Evolutionary conservation across 768 basidiomycete species (phyloP).

Genomic region (Mycena chlorophos): DNA sequence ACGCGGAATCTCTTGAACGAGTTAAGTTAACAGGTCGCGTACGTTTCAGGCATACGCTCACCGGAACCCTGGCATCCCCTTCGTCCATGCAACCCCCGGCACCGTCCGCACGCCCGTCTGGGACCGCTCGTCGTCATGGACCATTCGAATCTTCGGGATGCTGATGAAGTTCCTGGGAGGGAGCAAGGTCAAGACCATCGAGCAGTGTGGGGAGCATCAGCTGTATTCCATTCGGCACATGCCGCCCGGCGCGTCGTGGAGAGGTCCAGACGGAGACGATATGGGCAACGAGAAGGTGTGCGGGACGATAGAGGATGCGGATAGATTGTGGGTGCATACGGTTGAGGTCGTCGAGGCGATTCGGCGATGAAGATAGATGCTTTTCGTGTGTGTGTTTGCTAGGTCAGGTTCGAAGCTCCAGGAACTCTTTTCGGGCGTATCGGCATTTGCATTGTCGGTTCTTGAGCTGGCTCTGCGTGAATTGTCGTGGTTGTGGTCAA

Average conservation of each 20-base stretch:
- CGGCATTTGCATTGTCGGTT: no score
- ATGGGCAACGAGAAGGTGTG: background rate
- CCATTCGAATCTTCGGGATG: background rate
- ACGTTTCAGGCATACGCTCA: background rate
- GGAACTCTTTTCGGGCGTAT: no score
- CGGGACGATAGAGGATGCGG: background rate
- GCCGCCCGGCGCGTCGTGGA: background rate
- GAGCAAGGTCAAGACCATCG: background rate
- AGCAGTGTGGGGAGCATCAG: background rate
- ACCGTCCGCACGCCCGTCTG: background rate
- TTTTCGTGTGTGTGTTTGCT: no score
- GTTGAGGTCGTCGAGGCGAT: background rate
- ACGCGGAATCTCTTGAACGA: no score
- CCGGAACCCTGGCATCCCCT: background rate
- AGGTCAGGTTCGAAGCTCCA: no score
- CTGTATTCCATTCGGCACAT: background rate
- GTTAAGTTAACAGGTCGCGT: background rate
- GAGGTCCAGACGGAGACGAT: background rate
- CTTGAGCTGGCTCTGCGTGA: no score
- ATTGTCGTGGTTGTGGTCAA: no score
- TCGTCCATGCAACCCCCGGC: background rate
- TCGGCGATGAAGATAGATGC: no score
- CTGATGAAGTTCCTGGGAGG: background rate
- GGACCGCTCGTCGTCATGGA: background rate
- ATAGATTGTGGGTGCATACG: background rate